Conservation (phyloP, 2,329 filamentous ascomycete species). For the Cladobotryum protrusum region DNA sequence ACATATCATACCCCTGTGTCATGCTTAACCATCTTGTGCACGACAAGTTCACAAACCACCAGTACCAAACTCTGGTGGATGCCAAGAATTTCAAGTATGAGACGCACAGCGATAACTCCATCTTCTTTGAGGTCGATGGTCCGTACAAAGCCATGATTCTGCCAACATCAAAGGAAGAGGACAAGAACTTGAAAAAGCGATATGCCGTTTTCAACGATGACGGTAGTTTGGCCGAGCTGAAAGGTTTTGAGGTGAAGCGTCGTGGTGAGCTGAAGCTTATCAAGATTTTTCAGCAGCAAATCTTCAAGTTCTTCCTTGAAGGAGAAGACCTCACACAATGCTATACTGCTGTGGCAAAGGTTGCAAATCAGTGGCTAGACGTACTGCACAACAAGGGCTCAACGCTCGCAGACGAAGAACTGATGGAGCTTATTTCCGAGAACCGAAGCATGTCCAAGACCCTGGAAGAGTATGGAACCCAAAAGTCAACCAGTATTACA, state of each 20-base stretch:
- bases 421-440: conserved; percentile 99
- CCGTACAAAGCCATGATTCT: conserved; percentile 97
- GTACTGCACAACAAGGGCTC: conserved; percentile 83
- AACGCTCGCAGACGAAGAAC: conserved; percentile 89
- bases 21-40: conserved; percentile 99
- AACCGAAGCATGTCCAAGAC: conserved; percentile 98
- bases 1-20: conserved; percentile 96
- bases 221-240: conserved; percentile 87
- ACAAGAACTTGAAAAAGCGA: conserved; percentile 98
- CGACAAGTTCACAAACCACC: conserved; percentile 89
- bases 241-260: conserved; percentile 96
- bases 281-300: conserved; percentile 98
- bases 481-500: conserved; percentile 99
- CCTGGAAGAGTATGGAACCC: conserved; percentile 86
- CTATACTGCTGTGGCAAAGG: conserved; percentile 85
- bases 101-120: conserved; percentile 96
- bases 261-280: conserved; percentile 97
- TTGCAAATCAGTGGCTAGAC: conserved; percentile 95
- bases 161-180: conserved; percentile 95
- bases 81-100: conserved; percentile 79
- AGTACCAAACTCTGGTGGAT: conserved; percentile 88
- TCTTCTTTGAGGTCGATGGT: conserved; percentile 98
- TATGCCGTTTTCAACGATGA: conserved; percentile 99
- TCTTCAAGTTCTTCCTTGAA: conserved; percentile 98
- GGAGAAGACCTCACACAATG: conserved; percentile 82